Percentiles rank a stretch among this genome's conserved stretches.
Conservation (phyloP, 2,329 filamentous ascomycete species). For the Monosporascus sp. region DNA sequence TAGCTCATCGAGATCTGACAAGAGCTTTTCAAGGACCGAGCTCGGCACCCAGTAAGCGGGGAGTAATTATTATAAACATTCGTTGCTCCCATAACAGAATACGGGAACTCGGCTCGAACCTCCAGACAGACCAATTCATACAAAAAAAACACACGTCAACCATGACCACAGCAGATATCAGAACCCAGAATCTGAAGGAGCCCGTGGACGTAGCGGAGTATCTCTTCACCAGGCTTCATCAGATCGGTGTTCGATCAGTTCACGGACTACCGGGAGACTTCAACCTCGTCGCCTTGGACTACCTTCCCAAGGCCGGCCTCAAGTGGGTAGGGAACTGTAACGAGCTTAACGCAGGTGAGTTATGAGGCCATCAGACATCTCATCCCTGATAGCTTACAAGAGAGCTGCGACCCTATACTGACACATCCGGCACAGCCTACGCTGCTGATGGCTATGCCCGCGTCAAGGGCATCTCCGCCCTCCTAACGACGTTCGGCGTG, state of each 20-base stretch:
- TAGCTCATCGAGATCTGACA: too few relatives aligned
- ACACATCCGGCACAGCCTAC: slow-evolving; percentile 46
- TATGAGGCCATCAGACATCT: slow-evolving; percentile 1
- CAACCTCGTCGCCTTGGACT: slow-evolving; percentile 65
- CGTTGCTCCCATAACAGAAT: neutral
- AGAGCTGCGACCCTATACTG: neutral
- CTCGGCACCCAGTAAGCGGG: neutral
- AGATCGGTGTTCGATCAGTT: slow-evolving; percentile 59
- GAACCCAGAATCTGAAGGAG: slow-evolving; percentile 37
- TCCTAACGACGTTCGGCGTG: slow-evolving; percentile 73
- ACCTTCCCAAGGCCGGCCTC: slow-evolving; percentile 51
- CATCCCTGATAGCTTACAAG: neutral
- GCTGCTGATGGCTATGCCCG: slow-evolving; percentile 77
- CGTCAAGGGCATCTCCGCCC: slow-evolving; percentile 62
- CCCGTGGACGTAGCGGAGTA: slow-evolving; percentile 61
- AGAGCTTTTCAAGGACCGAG: neutral
- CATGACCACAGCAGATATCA: slow-evolving; percentile 31
- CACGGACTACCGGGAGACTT: slow-evolving; percentile 70
- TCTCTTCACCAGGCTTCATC: slow-evolving; percentile 57
- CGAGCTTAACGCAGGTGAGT: slow-evolving; percentile 64
- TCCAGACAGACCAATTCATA: neutral
- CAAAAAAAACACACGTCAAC: neutral
- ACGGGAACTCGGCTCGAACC: neutral
- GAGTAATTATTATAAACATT: neutral
- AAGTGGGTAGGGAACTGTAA: slow-evolving; percentile 66